Base-by-base conservation (phyloP, 2,329 filamentous ascomycete species). In the Fonsecaea pugnacius region DNA sequence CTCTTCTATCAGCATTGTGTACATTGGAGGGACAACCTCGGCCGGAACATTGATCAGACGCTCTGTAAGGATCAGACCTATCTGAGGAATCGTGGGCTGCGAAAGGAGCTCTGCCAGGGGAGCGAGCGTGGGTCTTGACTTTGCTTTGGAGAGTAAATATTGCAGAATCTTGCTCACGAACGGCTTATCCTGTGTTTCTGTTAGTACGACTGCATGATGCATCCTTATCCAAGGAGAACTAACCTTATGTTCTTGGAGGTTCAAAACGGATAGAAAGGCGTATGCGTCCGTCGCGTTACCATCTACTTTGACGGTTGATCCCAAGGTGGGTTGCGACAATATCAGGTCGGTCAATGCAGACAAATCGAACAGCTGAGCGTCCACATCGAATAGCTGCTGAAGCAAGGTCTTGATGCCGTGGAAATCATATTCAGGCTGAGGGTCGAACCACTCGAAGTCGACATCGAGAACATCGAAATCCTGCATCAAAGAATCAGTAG, bases 401-500 rank as follows among this genome's bases (percentile, higher is more conserved):
- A 97, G 79, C 7, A 99, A 87, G 9, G 87, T 89, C 78, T 97
- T 97, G 72, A 96, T 86, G 64, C 95, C 95, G 78, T 98, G 94
- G 78, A 98, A 98, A 78, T 99, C 95, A 72, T 96, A 85, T 7
- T 90, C 87, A 1, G 91, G 84, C 72, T 95, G 89, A 67, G 94
- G 96, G 79, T 97, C 96, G 81, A 98, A 99, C 91, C 92, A 98
- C 81, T 99, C 95, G 73, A 99, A 99, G 70, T 98, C 94, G 63
- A 98, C 92, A 75, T 98, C 89, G 70, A 99, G 87, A 76, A 94
- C 90, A 75, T 96, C 91, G 73, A 92, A 90, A 73, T 96, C 91
- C 91, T 96, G 63, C 21, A 14, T 27, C 27, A 12, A 12, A 52
- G 30, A 43, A 50, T 63, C 35, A 43, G 35, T 61, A 35, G 21